phyloP scores from a whole-genome alignment of 75 land plant genomes.

The Pseudotsuga menziesii region DNA sequence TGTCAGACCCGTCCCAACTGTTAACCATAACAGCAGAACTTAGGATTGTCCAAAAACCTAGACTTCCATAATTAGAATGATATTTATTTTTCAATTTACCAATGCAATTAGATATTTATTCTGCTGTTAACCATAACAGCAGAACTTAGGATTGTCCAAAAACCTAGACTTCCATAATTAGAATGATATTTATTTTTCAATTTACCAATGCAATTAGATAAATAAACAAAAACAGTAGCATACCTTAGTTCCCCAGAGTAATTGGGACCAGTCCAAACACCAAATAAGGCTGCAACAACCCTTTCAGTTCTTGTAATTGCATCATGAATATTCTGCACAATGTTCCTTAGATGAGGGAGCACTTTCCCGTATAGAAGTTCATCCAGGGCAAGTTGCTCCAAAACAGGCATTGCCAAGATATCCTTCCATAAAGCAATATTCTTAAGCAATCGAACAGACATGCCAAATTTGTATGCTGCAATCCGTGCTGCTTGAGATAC shows the following conservation, averaged over 20 bases:
- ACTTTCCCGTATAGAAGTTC: constrained; percentile 66
- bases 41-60: neutral
- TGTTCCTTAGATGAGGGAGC: constrained; percentile 70
- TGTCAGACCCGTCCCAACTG: neutral
- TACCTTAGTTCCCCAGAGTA: constrained; percentile 50
- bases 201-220: neutral
- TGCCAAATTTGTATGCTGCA: constrained; percentile 80
- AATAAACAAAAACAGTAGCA: neutral
- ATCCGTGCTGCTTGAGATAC: constrained; percentile 76
- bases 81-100: neutral
- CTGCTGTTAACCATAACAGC: neutral
- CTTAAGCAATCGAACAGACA: constrained; percentile 70
- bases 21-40: neutral
- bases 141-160: neutral
- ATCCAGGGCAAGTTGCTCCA: constrained; percentile 84
- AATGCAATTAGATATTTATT: neutral
- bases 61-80: neutral
- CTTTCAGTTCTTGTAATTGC: constrained; percentile 81
- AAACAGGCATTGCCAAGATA: constrained; percentile 52
- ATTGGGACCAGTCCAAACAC: constrained; percentile 76
- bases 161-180: neutral
- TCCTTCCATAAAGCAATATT: constrained; percentile 90
- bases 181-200: neutral
- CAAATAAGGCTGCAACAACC: constrained; percentile 64
- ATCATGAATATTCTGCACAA: constrained; percentile 65